Evolutionary conservation across 345 rosid species (phyloP).

Genomic region (Draba incana): DNA sequence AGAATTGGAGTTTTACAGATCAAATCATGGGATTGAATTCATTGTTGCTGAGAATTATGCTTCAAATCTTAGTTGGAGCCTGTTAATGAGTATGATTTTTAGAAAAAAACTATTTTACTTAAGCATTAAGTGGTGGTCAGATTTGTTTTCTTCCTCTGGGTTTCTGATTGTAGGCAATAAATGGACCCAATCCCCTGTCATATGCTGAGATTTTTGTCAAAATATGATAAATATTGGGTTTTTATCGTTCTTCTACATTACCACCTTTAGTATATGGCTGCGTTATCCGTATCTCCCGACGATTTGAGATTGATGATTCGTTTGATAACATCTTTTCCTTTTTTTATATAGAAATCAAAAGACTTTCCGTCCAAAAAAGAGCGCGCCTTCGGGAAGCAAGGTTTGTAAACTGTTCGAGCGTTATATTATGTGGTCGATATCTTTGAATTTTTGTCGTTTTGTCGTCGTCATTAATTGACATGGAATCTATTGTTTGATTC

Average conservation of each 20-base stretch:
- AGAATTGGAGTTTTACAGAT: background rate
- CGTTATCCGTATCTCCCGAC: background rate
- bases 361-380: conserved; percentile 97
- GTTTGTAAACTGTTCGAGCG: conserved; percentile 45
- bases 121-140: background rate
- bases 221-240: background rate
- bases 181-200: background rate
- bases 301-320: conserved; percentile 4
- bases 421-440: background rate
- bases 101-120: background rate
- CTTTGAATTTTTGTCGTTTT: conserved; percentile 15
- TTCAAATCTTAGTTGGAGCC: conserved; percentile 15
- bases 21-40: background rate
- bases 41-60: background rate
- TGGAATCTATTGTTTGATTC: background rate
- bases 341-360: conserved; percentile 75
- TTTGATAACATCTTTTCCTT: conserved; percentile 6
- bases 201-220: conserved; percentile 9
- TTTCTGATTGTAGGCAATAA: background rate
- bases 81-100: background rate
- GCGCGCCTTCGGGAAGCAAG: conserved; percentile 99
- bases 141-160: conserved; percentile 4
- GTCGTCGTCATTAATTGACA: background rate
- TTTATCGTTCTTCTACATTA: background rate
- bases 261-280: background rate